A percentile compares a stretch with the other conserved stretches of the same genome.
Evolutionary conservation across 768 basidiomycete species (phyloP).

Genomic region (Calocera cornea): DNA sequence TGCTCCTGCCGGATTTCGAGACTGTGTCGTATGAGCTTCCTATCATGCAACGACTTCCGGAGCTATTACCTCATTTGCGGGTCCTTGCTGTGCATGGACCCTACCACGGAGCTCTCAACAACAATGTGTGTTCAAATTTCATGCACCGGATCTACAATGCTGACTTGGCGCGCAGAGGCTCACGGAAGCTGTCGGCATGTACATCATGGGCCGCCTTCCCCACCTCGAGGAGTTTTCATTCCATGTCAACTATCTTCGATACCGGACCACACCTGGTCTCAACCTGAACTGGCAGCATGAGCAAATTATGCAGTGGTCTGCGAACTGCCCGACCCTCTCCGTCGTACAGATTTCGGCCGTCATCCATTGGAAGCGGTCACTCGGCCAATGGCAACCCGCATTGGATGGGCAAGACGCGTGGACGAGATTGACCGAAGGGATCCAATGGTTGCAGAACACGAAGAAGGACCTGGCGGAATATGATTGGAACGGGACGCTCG

Average conservation of each 20-base stretch:
- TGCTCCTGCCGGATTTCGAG: conserved; percentile 1
- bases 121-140: not conserved
- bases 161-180: not conserved
- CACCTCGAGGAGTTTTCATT: not conserved
- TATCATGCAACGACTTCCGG: not conserved
- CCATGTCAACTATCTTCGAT: not conserved
- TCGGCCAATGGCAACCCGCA: not conserved
- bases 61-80: not conserved
- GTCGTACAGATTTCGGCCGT: not conserved
- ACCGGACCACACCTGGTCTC: not conserved
- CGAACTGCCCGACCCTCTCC: not conserved
- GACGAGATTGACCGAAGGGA: not conserved
- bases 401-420: not conserved
- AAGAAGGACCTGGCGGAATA: not conserved
- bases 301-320: not conserved
- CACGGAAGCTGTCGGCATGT: not conserved
- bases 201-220: not conserved
- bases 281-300: not conserved
- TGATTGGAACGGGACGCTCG: not conserved
- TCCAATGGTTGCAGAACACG: not conserved
- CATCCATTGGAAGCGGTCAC: not conserved
- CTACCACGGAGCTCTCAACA: not conserved
- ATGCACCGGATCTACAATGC: not conserved
- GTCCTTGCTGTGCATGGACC: not conserved
- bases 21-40: not conserved